Base-by-base conservation (phyloP, 192 early-diverging fungal genomes). In the Coemansia sp. region DNA sequence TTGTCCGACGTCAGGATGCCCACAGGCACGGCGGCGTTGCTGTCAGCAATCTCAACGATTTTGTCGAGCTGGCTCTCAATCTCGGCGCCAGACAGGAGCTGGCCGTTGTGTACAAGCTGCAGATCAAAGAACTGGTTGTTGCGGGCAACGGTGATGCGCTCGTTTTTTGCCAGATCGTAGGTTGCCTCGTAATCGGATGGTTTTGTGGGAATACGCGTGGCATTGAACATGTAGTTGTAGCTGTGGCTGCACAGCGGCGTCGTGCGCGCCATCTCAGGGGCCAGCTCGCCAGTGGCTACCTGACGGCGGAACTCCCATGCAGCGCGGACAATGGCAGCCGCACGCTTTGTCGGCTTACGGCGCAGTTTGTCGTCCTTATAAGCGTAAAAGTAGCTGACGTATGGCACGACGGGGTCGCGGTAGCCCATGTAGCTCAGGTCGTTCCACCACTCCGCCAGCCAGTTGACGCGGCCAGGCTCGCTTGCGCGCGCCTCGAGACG, bases 371-470 rank as follows among this genome's bases (percentile, higher is more conserved):
- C 93, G 74, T 99, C 95, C 77, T 88, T 89, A 82, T 92, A 96
- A 49, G 88, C 85, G 81, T 91, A 99, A 70, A 97, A 99, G 87
- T 99, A 99, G 69, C 90, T 94, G 59, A 99, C 95, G 68, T 93
- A 92, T 70, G 96, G 85, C 40, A 94, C 92, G n/a, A 96, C 92
- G 13, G 95, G 93, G 69, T 99, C 97, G 61, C 95, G 89, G 85
- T 97, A 98, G 28, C 87, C 92, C 79, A 91, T 87, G 81, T 99
- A 99, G 62, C 94, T 93, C 53, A 91, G 85, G 58, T 95, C 94
- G 70, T 93, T 92, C 97, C 97, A 99, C 97, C 97, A 99, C 70
- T 95, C 94, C 74, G 91, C 93, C 53, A 96, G 86, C 91, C 95
- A 99, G 85, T 92, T 93, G 33, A 86, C 86, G 52, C 88, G 85